These are phyloP conservation scores for Pichia ethanolica DNA, from an alignment of 805 yeast genomes.

Conservation along the genomic window DNA sequence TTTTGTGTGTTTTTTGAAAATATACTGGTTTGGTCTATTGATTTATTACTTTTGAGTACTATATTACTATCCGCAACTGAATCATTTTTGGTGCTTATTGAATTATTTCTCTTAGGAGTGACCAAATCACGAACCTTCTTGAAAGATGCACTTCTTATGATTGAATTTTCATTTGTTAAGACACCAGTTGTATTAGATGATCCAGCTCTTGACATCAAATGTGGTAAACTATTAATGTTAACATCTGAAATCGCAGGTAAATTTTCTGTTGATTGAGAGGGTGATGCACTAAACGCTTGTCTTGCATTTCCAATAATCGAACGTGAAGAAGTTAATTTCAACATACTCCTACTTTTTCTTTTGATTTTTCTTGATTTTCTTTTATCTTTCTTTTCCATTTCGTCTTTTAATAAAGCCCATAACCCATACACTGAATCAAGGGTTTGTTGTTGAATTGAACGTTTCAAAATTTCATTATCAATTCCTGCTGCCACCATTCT, in stretches of 20 bases:
- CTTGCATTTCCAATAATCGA: slow-evolving; percentile 19
- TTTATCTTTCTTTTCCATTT: slow-evolving; percentile 39
- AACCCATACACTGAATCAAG: slow-evolving; percentile 70
- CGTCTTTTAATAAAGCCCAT: slow-evolving; percentile 61
- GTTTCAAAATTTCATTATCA: slow-evolving; percentile 51
- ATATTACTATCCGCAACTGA: neutral
- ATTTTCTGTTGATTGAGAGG: neutral
- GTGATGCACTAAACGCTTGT: slow-evolving; percentile 15
- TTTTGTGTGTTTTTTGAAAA: slow-evolving; percentile 1
- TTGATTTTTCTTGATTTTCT: slow-evolving; percentile 17
- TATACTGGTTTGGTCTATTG: slow-evolving; percentile 1
- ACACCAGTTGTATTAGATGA: neutral
- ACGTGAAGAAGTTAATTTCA: slow-evolving; percentile 20
- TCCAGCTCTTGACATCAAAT: neutral
- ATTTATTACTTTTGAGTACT: neutral
- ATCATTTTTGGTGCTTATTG: neutral
- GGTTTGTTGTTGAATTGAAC: slow-evolving; percentile 48
- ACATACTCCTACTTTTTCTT: slow-evolving; percentile 23
- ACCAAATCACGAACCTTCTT: slow-evolving; percentile 3
- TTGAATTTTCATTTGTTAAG: neutral
- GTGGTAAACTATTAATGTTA: neutral
- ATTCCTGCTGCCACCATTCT: slow-evolving; percentile 54
- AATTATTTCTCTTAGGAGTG: neutral
- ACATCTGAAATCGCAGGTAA: no score
- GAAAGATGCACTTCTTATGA: slow-evolving; percentile 7